phyloP scores from a whole-genome alignment of 1,284 basidiomycete species.

The Volvariella volvacea region DNA sequence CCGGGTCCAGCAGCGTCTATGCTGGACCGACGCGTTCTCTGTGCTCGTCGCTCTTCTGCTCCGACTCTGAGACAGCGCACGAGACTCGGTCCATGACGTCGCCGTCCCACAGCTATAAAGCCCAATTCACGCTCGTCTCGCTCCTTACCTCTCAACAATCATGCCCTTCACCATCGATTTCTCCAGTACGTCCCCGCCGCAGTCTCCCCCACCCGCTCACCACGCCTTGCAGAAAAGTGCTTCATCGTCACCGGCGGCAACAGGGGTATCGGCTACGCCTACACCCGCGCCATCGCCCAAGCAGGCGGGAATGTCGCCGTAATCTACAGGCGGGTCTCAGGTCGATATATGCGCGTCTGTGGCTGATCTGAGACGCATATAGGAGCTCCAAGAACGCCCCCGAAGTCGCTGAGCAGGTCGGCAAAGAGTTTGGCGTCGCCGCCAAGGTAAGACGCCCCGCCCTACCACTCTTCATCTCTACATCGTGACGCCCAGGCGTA shows the following conservation, averaged over 20 bases:
- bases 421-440: constrained; percentile 25
- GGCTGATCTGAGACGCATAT: background rate
- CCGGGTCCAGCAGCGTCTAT: too few relatives aligned
- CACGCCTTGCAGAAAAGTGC: constrained; percentile 18
- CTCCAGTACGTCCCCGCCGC: constrained; percentile 12
- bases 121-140: background rate
- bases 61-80: too few relatives aligned
- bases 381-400: constrained; percentile 28
- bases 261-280: constrained; percentile 30
- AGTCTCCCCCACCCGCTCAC: background rate
- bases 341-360: background rate
- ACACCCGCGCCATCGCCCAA: constrained; percentile 25
- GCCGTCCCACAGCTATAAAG: too few relatives aligned
- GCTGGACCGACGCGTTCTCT: too few relatives aligned
- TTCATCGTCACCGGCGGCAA: constrained; percentile 32
- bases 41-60: too few relatives aligned
- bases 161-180: constrained; percentile 15
- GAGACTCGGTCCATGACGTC: background rate
- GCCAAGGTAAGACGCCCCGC: constrained; percentile 19
- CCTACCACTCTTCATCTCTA: background rate
- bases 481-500: constrained; percentile 21
- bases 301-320: constrained; percentile 31
- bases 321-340: constrained; percentile 23
- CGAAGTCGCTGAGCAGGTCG: constrained; percentile 23
- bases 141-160: background rate